Evolutionary conservation across 169 alveolate genomes (phyloP).

Genomic region (Miamiensis avidus): DNA sequence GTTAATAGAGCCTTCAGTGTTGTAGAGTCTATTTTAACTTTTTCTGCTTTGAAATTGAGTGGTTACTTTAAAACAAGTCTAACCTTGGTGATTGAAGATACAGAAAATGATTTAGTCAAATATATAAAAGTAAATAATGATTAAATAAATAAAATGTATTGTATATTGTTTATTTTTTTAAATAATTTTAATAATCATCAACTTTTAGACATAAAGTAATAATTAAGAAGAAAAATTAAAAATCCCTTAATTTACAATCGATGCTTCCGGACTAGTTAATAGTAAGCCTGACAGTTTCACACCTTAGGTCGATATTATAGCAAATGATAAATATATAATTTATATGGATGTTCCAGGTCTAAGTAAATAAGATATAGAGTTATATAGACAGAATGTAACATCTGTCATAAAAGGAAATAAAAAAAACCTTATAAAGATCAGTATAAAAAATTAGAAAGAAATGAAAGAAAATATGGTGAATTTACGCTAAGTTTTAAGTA

Average conservation of each 20-base stretch:
- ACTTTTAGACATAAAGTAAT: background rate
- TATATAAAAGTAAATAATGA: conserved; percentile 31
- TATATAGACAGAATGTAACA: conserved; percentile 41
- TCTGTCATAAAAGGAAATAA: conserved; percentile 41
- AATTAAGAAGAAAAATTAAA: conserved; percentile 23
- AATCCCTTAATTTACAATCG: conserved; percentile 40
- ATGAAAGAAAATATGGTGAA: conserved; percentile 54
- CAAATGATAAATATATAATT: conserved; percentile 40
- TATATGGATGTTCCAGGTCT: conserved; percentile 54
- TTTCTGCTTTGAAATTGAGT: conserved; percentile 22
- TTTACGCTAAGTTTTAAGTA: conserved; percentile 21
- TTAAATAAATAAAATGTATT: background rate
- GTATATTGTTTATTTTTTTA: too few relatives aligned
- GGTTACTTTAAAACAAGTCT: conserved; percentile 39
- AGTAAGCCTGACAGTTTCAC: conserved; percentile 38
- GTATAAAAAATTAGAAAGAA: conserved; percentile 23
- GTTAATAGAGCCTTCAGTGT: conserved; percentile 39
- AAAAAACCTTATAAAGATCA: conserved; percentile 33
- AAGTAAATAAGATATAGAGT: conserved; percentile 31
- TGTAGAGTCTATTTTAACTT: conserved; percentile 34
- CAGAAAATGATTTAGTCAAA: conserved; percentile 32
- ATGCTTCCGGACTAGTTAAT: conserved; percentile 40
- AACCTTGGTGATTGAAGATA: conserved; percentile 16
- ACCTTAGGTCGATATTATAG: conserved; percentile 48
- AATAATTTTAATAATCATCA: too few relatives aligned